Base-by-base conservation (phyloP, 2,329 filamentous ascomycete species). In the Alternaria solani region DNA sequence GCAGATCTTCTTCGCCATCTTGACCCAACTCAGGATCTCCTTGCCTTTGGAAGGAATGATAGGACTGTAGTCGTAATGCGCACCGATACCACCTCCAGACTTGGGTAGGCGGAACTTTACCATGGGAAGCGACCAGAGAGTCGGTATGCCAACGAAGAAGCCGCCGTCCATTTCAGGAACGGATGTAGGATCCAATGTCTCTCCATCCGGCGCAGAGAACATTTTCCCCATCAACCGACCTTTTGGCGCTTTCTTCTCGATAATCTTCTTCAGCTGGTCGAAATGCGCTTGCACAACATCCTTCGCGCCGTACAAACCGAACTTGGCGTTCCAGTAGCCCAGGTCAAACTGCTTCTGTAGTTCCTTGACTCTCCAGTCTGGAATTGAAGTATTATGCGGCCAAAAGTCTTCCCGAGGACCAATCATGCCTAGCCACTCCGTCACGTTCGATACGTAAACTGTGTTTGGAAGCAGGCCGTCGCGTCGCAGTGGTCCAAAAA, bases 311-410 rank as follows among this genome's bases (percentile, higher is more conserved):
- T 81, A 84, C 6, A 83, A 70, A 0, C 81, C 81, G 60, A 81
- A 84, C 25, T 80, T 80, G 5, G 77, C 80, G 44, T 79, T 80
- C 82, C 82, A 83, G 53, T 79, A 79, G 1, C 81, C 81, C 7
- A 78, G 68, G 16, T 76, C 78, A 2, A 82, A 75, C 57, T 82
- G 72, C 47, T 76, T 66, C 57, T 81, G 78, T 49, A 84, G 68
- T 62, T 84, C 81, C 46, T 78, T 76, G 5, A 83, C 55, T 12
- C 79, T 73, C 79, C 80, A 83, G 51, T 82, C 79, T 0, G 82
- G 82, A 14, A 84, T 82, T 0, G 81, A 76, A 0, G 79, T 81
- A 5, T 79, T 70, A 25, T 80, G 77, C 9, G 76, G 69, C 81
- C 81, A 84, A 55, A 79, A 79, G 8, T 82, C 80, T 53, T 79